Evolutionary conservation across 148 eudicot genomes (phyloP).

Genomic region (Rhododendron williamsianum): DNA sequence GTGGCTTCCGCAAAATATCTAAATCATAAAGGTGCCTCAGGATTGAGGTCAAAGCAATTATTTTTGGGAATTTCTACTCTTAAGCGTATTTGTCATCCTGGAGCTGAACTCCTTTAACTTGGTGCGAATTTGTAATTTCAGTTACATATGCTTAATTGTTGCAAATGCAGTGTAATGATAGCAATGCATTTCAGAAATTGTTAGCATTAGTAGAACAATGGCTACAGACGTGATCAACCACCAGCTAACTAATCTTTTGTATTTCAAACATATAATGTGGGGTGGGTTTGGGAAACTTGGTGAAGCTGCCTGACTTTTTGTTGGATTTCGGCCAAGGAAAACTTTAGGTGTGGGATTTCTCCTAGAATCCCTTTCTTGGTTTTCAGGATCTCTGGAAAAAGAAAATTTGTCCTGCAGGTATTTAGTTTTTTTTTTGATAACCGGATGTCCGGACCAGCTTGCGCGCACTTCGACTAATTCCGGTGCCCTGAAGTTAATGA

Average conservation of each 20-base stretch:
- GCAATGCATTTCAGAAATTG: not conserved
- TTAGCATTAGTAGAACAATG: not conserved
- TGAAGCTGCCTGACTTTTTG: not conserved
- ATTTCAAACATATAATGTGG: not conserved
- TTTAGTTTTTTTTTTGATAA: not conserved
- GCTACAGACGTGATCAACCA: not conserved
- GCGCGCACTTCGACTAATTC: not conserved
- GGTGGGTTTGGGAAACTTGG: not conserved
- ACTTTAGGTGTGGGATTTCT: not conserved
- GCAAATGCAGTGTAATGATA: not conserved
- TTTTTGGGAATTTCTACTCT: not conserved
- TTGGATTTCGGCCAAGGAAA: not conserved
- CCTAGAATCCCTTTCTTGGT: not conserved
- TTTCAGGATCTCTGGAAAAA: not conserved
- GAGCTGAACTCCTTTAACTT: not conserved
- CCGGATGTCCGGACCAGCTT: not conserved
- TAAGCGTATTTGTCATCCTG: not conserved
- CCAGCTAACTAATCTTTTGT: not conserved
- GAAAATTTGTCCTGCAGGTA: not conserved
- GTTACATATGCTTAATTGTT: not conserved
- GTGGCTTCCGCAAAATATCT: not conserved
- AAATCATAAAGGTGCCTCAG: not conserved
- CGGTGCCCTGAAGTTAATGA: not conserved
- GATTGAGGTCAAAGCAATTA: not conserved
- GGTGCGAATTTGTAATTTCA: not conserved